Evolutionary conservation across 352 stramenopile species (phyloP).

Genomic region (Elongisporangium senticosum): DNA sequence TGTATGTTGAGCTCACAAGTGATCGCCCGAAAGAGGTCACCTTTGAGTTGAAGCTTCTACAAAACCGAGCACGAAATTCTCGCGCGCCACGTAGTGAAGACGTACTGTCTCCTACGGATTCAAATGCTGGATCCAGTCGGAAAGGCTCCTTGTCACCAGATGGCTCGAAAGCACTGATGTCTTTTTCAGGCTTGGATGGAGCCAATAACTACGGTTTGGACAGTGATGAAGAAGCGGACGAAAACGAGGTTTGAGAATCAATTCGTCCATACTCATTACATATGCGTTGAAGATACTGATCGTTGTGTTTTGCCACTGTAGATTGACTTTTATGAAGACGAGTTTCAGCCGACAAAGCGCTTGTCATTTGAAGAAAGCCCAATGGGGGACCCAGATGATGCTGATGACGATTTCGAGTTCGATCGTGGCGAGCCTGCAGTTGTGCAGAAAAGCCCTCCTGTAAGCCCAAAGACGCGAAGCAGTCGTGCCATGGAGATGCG

Average conservation of each 20-base stretch:
- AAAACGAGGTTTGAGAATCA: constrained; percentile 57
- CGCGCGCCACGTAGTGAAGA: constrained; percentile 56
- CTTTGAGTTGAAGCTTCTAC: constrained; percentile 82
- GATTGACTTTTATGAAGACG: constrained; percentile 77
- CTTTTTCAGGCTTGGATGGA: constrained; percentile 50
- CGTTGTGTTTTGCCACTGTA: constrained; percentile 9
- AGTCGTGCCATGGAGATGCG: constrained; percentile 31
- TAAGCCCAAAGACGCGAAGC: constrained; percentile 48
- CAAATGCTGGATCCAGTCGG: constrained; percentile 63
- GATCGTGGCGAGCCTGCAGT: constrained; percentile 56
- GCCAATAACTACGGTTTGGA: constrained; percentile 49
- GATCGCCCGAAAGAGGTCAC: constrained; percentile 86
- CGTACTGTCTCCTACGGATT: constrained; percentile 61
- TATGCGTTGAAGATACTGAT: constrained; percentile 1
- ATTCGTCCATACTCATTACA: not conserved
- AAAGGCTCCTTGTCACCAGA: constrained; percentile 68
- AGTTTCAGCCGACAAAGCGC: constrained; percentile 58
- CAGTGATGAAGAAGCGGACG: constrained; percentile 81
- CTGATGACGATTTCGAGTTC: constrained; percentile 88
- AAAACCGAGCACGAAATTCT: constrained; percentile 63
- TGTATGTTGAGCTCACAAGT: constrained; percentile 83
- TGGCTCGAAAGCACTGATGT: constrained; percentile 36
- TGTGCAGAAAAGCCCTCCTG: constrained; percentile 32
- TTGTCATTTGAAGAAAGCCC: constrained; percentile 75
- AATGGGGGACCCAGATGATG: constrained; percentile 69